Base-by-base conservation (phyloP, 164 flowering plant genomes). In the Magnolia kwangsiensis region DNA sequence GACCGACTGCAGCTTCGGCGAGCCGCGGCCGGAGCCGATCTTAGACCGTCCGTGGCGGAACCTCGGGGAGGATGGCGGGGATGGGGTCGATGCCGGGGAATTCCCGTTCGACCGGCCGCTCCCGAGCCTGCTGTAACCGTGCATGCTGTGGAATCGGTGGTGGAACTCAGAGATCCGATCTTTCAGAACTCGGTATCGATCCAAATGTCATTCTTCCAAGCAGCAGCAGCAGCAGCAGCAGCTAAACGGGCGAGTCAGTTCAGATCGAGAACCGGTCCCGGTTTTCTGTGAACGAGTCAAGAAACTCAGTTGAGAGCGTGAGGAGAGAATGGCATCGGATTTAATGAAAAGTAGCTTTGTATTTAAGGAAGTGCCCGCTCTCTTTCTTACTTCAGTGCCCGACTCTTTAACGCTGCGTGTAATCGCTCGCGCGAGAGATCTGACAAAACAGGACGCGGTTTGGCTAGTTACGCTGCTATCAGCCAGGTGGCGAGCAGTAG, bases 61-160 rank as follows among this genome's bases (percentile, higher is more conserved):
- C 10, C 90, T 83, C 19, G 92, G 92, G 3, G 92, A 89, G 11
- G 84, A 78, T 16, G 87, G 82, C 13, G 86, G 80, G 19, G 85
- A 83, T 18, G 80, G 73, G 16, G 80, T 72, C 45, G 78, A 78
- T 16, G 61, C 18, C 13, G 61, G 61, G 18, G 61, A 55, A 50
- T 24, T 69, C 67, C 71, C 77, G 21, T 31, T 71, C 4, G 71
- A 3, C 75, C 78, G 29, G 18, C 82, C 86, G 64, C 51, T 67
- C 20, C 91, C 86, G 16, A 88, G 86, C 75, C 93, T 86, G 80
- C 88, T 88, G 78, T 80, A 80, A 51, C 91, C 90, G 83, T 86
- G 90, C 91, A 89, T 89, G 61, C 61, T 55, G 61, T 55, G 61
- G 61, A 55, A 55, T 16, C 61, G 4, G 61, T 55, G 61, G 67